Conservation (phyloP, 176 grass and related monocot genomes). For the Rhipidocladum racemiflorum region DNA sequence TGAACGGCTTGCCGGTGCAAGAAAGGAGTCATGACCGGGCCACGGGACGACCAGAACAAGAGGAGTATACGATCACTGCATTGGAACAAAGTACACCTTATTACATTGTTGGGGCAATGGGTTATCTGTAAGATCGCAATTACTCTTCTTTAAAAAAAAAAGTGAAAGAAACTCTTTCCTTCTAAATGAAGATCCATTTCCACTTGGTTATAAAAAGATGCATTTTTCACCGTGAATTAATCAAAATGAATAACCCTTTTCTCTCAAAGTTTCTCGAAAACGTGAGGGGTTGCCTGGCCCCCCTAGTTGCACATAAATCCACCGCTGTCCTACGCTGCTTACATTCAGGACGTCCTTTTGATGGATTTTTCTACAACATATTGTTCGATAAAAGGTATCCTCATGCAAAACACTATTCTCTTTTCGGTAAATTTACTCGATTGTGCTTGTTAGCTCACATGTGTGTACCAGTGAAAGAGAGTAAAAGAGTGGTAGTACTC, state of each 20-base stretch:
- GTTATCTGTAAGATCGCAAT: neutral
- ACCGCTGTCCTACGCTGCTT: neutral
- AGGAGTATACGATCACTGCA: neutral
- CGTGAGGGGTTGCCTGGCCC: neutral
- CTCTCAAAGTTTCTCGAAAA: neutral
- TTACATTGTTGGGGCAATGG: neutral
- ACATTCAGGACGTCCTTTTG: neutral
- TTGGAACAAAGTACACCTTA: neutral
- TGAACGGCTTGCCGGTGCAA: neutral
- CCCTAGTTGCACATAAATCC: neutral
- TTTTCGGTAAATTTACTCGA: neutral
- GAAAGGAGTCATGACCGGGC: neutral
- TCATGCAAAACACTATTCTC: neutral
- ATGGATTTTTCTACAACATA: neutral
- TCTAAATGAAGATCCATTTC: neutral
- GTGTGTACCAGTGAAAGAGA: neutral
- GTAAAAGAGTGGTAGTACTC: slow-evolving; percentile 21
- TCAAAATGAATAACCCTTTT: neutral
- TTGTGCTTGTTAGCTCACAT: slow-evolving; percentile 15
- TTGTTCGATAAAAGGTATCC: neutral
- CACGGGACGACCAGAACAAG: neutral
- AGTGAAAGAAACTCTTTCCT: no score
- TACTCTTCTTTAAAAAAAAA: no score
- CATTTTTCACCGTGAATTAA: neutral
- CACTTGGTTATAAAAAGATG: no score